Evolutionary conservation across 2,329 filamentous ascomycete species (phyloP).

Genomic region (Ampelomyces quisqualis): DNA sequence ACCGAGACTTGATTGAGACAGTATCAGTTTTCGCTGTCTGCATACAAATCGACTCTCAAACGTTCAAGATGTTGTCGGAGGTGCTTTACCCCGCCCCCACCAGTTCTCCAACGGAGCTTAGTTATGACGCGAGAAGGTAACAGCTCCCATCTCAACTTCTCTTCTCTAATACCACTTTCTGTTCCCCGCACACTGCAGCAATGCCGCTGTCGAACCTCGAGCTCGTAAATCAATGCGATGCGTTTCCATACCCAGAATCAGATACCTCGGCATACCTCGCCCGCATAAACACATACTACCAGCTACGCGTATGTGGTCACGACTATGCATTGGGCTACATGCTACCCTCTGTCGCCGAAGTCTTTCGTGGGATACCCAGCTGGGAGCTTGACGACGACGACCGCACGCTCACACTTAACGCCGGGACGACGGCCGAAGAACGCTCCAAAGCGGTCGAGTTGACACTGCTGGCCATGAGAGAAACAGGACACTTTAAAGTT

Average conservation of each 20-base stretch:
- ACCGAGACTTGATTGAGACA: no score
- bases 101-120: constrained; percentile 5
- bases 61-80: no score
- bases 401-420: constrained; percentile 65
- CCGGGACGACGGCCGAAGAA: constrained; percentile 59
- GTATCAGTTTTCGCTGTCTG: no score
- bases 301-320: constrained; percentile 67
- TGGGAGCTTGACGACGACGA: constrained; percentile 61
- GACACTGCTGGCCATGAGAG: constrained; percentile 67
- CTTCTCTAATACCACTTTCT: background rate
- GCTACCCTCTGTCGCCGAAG: constrained; percentile 61
- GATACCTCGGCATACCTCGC: constrained; percentile 58
- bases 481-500: constrained; percentile 70
- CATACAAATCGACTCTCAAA: no score
- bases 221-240: constrained; percentile 62
- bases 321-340: constrained; percentile 63
- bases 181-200: constrained; percentile 1
- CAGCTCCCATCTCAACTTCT: constrained; percentile 2
- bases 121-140: constrained; percentile 13
- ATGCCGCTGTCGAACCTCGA: constrained; percentile 54
- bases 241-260: constrained; percentile 73
- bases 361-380: constrained; percentile 57
- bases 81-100: constrained; percentile 30
- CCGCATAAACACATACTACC: constrained; percentile 58
- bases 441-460: constrained; percentile 60